These are phyloP conservation scores for Rhodomyrtus tomentosa DNA, from an alignment of 345 rosid genomes.

Conservation along the genomic window DNA sequence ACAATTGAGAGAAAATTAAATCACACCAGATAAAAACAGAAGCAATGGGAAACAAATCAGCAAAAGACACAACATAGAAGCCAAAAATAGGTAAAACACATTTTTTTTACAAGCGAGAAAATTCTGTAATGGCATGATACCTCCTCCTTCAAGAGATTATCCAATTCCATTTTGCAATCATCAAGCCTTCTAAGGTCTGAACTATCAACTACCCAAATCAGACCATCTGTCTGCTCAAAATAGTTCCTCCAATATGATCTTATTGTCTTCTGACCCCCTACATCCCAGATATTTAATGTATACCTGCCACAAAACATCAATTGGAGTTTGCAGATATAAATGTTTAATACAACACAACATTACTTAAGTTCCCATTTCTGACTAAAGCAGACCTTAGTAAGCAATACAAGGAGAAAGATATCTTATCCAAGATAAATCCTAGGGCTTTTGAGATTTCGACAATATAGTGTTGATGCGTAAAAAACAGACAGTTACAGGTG, in stretches of 20 bases:
- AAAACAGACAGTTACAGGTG: background rate
- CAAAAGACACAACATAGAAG: background rate
- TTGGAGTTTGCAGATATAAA: background rate
- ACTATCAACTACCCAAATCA: slow-evolving; percentile 94
- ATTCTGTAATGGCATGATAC: slow-evolving; percentile 12
- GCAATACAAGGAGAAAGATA: background rate
- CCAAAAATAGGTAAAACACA: background rate
- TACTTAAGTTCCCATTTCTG: background rate
- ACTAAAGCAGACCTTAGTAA: background rate
- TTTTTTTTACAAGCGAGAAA: background rate
- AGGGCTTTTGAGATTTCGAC: background rate
- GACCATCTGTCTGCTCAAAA: slow-evolving; percentile 96
- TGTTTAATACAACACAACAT: background rate
- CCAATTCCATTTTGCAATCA: slow-evolving; percentile 88
- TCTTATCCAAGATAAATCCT: background rate
- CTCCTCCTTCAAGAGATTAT: slow-evolving; percentile 95
- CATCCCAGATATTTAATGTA: slow-evolving; percentile 86
- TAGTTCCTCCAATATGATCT: slow-evolving; percentile 95
- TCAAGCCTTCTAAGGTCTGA: slow-evolving; percentile 84
- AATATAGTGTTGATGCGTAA: background rate
- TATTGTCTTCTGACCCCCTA: slow-evolving; percentile 88
- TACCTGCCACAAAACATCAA: slow-evolving; percentile 29
- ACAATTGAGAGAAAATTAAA: background rate
- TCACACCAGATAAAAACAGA: background rate
- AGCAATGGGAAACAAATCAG: background rate